Evolutionary conservation across 768 basidiomycete genomes (phyloP), one percentile per base, ranked within the genome.

Genomic region (Mycena sanguinolenta): DNA sequence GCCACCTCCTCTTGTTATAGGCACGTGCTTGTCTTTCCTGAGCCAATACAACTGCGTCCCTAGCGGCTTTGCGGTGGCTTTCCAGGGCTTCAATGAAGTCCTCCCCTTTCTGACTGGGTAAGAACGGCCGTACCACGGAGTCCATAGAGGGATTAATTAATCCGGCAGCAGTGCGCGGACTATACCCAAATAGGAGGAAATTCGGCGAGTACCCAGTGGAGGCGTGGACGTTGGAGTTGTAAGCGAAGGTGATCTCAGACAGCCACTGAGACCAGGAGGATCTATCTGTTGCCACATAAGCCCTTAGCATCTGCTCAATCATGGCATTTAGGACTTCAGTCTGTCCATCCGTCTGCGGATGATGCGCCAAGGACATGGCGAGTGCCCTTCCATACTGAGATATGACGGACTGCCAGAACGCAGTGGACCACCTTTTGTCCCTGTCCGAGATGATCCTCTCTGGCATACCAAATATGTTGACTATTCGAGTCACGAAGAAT

Each of bases 1-100:
- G 55, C 3, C n/a, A n/a, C n/a, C 55, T 16, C n/a, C 55, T 23
- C 38, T 58, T 58, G 23, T 58, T 58, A 14, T 58, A 59, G 16
- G 58, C 58, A 7, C 34, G 16, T 5, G 34, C 34, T 25, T 53
- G 52, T 17, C 14, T 7, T 14, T 53, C 52, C 27, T 58, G 55
- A n/a, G n/a, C n/a, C n/a, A n/a, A n/a, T n/a, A n/a, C n/a, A n/a
- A n/a, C n/a, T n/a, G n/a, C n/a, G n/a, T 7, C 55, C 12, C 55
- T 19, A 2, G 52, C 52, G 6, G 27, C 4, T 30, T 53, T 7
- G 0, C 52, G 27, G n/a, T 53, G 27, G 4, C 12, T 28, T 3
- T 53, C 52, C 25, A 53, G 10, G 1, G 52, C 27, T 8, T 25
- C 42, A 23, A 32, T 16, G 14, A 28, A 53, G 8, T 32, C 30